These are phyloP conservation scores for Golubevia sp. DNA, from an alignment of 1,284 basidiomycete species.

Conservation along the genomic window DNA sequence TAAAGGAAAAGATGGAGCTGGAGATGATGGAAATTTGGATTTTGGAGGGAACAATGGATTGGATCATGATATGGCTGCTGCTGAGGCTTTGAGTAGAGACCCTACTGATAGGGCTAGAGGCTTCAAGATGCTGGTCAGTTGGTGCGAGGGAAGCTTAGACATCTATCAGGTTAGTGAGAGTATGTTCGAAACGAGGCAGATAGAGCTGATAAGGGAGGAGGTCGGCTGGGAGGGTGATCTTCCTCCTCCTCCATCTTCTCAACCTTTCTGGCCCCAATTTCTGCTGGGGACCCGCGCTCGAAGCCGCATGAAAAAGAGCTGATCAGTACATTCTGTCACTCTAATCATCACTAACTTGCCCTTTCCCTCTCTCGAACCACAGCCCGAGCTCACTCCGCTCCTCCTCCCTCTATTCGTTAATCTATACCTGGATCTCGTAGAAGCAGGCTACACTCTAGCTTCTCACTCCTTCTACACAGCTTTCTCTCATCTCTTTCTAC, in stretches of 20 bases:
- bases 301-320: too few relatives aligned
- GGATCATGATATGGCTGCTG: slow-evolving; percentile 23
- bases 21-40: not conserved
- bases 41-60: not conserved
- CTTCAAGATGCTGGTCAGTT: slow-evolving; percentile 49
- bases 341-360: not conserved
- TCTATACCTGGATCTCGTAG: slow-evolving; percentile 52
- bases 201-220: too few relatives aligned
- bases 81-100: slow-evolving; percentile 50
- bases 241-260: not conserved
- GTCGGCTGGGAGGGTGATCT: too few relatives aligned
- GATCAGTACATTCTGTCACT: too few relatives aligned
- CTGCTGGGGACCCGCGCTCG: too few relatives aligned
- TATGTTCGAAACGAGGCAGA: not conserved
- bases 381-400: slow-evolving; percentile 54
- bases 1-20: slow-evolving; percentile 6
- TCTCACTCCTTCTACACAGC: slow-evolving; percentile 37
- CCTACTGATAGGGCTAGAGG: slow-evolving; percentile 52
- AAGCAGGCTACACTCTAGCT: slow-evolving; percentile 44
- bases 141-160: slow-evolving; percentile 59
- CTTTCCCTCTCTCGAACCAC: not conserved
- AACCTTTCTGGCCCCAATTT: too few relatives aligned
- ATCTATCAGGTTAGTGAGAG: slow-evolving; percentile 28
- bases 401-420: slow-evolving; percentile 57
- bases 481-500: slow-evolving; percentile 37